Base-by-base conservation (phyloP, 192 early-diverging fungal species). In the Paraglomus brasilianum region DNA sequence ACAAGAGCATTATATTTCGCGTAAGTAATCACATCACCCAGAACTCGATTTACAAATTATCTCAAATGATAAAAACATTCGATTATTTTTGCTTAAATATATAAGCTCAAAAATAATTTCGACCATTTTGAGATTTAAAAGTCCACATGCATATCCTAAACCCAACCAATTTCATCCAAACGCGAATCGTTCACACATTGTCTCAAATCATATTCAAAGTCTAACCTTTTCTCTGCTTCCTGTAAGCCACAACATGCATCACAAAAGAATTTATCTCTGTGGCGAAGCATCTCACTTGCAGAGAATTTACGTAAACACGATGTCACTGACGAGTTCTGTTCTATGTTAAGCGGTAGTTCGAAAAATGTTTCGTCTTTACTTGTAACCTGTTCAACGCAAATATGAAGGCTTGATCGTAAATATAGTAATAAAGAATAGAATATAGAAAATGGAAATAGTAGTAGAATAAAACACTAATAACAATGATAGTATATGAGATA, bases 261-360 rank as follows among this genome's bases (percentile, higher is more conserved):
- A 74, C 97, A 99, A 80, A 92, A 96, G 73, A 95, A 99, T 80
- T 99, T 99, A 83, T 99, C 91, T 75, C 96, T 94, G 69, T 95
- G 90, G 73, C 95, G 93, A 19, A 99, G 77, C 52, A 92, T 91
- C 78, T 99, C 97, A 48, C 91, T 91, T 8, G 88, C 92, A n/a
- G 94, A 95, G 81, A 98, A 99, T 78, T 93, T 91, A 19, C 92
- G 81, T n/a, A 99, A 80, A 75, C 97, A 99, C 43, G 87, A 89
- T 13, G 92, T 92, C n/a, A 99, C 83, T 1, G 95, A 97, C 4
- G 92, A 91, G 79, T 98, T 89, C 71, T 94, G 93, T 73, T 98
- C 93, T 22, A 99, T 92, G 78, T 99, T 95, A 67, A 99, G 88
- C 0, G 94, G 95, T 15, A 99, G 83, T 74, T 99, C 97, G 66